Base-by-base conservation (phyloP, 1,284 basidiomycete genomes). In the Ganoderma sinense region DNA sequence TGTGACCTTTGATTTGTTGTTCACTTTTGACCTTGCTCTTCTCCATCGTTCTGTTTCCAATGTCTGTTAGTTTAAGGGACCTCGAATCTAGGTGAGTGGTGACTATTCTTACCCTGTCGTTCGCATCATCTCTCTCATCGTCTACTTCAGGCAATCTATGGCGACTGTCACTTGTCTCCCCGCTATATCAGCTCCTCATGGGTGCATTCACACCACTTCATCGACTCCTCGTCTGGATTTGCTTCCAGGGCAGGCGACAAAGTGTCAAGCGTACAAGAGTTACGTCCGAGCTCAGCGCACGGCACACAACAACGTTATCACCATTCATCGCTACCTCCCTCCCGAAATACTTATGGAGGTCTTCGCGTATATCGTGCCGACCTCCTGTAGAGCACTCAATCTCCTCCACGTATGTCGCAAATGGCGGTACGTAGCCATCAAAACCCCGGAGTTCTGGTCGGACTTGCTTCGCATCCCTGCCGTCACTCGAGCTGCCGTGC, bases 391-490 rank as follows among this genome's bases (percentile, higher is more conserved):
- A n/a, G 53, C 55, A n/a, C 43, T 65, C 55, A 29, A 10, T 20
- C 53, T 43, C 16, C 29, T 40, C 16, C 41, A 43, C 8, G 64
- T 65, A 29, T 65, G 64, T 20, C 64, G 64, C 40, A 45, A 58
- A 56, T 65, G 64, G 64, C 39, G 64, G 26, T 31, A 40, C 55
- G 41, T 65, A 33, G 56, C 31, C 55, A 36, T 55, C 18, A 55
- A 43, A 18, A 40, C 41, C 55, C 64, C 64, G 16, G 55, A 31
- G 18, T 65, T 58, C 53, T 65, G 64, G 64, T 40, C 53, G 31
- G 55, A 65, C 55, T 58, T 65, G 10, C 64, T 65, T 18, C 56
- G 56, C 56, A 62, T 59, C 18, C 56, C 56, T 59, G 56, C 36
- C 33, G 56, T 59, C 31, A 59, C 56, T 5, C 56, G 56, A 16